Conservation (phyloP, 140 eudicot species). For the Bidens hawaiensis region DNA sequence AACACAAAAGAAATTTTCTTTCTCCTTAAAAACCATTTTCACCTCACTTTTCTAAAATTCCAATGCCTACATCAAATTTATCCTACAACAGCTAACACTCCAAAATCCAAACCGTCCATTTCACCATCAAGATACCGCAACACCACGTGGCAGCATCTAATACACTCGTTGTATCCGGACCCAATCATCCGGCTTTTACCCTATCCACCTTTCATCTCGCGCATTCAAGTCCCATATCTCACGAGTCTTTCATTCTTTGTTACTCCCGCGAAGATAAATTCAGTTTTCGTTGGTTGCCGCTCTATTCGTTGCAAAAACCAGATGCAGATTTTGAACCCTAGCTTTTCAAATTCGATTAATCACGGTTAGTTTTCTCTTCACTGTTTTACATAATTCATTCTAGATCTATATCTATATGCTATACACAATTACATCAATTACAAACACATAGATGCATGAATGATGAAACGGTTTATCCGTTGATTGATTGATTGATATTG, state of each 20-base stretch:
- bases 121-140: background rate
- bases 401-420: background rate
- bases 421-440: background rate
- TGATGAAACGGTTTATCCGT: background rate
- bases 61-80: no score
- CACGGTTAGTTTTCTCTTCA: background rate
- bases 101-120: background rate
- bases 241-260: background rate
- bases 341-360: background rate
- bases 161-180: background rate
- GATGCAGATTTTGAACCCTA: constrained; percentile 4
- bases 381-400: background rate
- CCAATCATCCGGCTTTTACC: background rate
- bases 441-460: background rate
- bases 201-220: constrained; percentile 4
- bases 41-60: no score
- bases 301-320: background rate
- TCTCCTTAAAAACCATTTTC: no score
- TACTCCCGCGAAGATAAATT: constrained; percentile 12
- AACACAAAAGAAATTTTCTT: no score
- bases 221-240: background rate
- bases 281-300: constrained; percentile 1
- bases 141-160: background rate
- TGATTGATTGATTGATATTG: background rate
- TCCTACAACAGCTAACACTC: background rate